These are phyloP conservation scores for Penicillium sp. DNA, from an alignment of 2,329 filamentous ascomycete species.

Conservation along the genomic window DNA sequence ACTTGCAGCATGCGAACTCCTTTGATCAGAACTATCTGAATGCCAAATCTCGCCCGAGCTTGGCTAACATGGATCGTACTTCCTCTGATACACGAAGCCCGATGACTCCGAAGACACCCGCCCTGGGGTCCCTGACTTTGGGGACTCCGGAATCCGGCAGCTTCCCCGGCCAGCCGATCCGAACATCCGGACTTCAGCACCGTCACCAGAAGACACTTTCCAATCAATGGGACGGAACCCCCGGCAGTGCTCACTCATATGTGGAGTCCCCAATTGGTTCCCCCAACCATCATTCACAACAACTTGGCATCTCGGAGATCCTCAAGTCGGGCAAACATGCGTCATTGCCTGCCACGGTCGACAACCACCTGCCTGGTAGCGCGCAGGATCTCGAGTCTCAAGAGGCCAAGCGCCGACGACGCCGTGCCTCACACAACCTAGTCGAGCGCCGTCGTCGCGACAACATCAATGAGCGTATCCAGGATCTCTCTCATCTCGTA, in stretches of 20 bases:
- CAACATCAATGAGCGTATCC: conserved; percentile 98
- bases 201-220: conserved; percentile 80
- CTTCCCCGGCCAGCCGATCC: conserved; percentile 78
- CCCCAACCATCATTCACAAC: conserved; percentile 59
- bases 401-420: conserved; percentile 88
- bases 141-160: conserved; percentile 70
- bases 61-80: conserved; percentile 72
- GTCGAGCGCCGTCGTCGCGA: conserved; percentile 93
- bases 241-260: conserved; percentile 81
- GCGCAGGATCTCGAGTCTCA: conserved; percentile 70
- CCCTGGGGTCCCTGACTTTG: conserved; percentile 72
- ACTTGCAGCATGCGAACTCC: conserved; percentile 45
- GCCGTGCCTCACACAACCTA: conserved; percentile 92
- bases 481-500: conserved; percentile 91
- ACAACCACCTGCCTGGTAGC: conserved; percentile 50
- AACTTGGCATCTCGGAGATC: conserved; percentile 83
- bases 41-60: conserved; percentile 61
- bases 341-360: conserved; percentile 87
- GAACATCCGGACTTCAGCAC: conserved; percentile 62
- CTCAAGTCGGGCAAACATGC: conserved; percentile 80
- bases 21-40: conserved; percentile 62
- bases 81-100: conserved; percentile 75
- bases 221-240: conserved; percentile 88
- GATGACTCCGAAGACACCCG: conserved; percentile 83
- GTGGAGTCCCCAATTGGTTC: conserved; percentile 88